phyloP scores from a whole-genome alignment of 2,329 filamentous ascomycete genomes.

The Paramyrothecium sp. region DNA sequence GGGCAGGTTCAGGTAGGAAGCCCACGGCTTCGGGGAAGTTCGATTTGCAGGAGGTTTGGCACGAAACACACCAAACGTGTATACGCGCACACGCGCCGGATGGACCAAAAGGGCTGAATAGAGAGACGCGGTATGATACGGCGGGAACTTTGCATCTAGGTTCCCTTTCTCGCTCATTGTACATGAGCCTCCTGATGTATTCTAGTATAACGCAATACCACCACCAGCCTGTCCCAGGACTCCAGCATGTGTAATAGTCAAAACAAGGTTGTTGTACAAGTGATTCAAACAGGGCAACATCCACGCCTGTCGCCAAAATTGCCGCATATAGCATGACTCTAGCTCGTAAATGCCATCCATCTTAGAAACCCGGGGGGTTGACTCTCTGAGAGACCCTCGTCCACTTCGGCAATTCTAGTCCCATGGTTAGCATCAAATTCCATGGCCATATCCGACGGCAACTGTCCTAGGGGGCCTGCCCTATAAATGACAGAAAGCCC shows the following conservation, averaged over 20 bases:
- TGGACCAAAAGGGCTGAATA: background rate
- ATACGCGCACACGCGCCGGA: background rate
- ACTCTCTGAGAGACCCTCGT: slow-evolving; percentile 90
- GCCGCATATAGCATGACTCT: slow-evolving; percentile 10
- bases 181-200: background rate
- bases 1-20: slow-evolving; percentile 16
- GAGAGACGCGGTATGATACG: background rate
- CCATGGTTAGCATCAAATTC: slow-evolving; percentile 15
- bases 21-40: background rate
- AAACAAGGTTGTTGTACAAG: slow-evolving; percentile 28
- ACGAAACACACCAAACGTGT: background rate
- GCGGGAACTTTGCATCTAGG: background rate
- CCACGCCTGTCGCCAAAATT: slow-evolving; percentile 12
- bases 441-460: background rate
- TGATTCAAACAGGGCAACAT: slow-evolving; percentile 8
- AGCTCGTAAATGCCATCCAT: slow-evolving; percentile 11
- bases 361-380: slow-evolving; percentile 90
- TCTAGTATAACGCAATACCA: slow-evolving; percentile 2
- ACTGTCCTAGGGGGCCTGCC: background rate
- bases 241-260: slow-evolving; percentile 16
- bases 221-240: slow-evolving; percentile 3
- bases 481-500: background rate
- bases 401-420: slow-evolving; percentile 80
- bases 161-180: background rate
- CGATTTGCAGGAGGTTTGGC: background rate